Percentiles rank a stretch among this genome's conserved stretches.
Conservation (phyloP, 176 grass and related monocot species). For the Zizania latifolia region DNA sequence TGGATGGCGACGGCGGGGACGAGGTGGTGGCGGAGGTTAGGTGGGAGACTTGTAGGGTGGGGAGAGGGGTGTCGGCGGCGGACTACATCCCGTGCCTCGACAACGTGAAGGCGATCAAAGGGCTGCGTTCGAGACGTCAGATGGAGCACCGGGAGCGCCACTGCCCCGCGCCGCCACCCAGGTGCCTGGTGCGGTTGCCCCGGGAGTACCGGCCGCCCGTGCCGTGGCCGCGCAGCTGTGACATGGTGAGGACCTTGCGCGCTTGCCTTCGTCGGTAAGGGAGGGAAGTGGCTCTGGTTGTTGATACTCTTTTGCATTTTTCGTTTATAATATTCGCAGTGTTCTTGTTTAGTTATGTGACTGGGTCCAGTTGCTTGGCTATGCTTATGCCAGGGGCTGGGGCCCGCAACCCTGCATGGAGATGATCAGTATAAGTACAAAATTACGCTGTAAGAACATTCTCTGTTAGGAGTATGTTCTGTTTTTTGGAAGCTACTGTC, state of each 20-base stretch:
- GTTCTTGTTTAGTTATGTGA: neutral
- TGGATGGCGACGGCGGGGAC: neutral
- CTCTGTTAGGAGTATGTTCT: neutral
- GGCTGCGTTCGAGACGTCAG: conserved; percentile 63
- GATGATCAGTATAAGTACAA: neutral
- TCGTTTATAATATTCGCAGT: neutral
- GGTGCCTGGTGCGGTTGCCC: conserved; percentile 66
- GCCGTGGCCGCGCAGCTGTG: conserved; percentile 85
- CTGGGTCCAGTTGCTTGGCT: neutral
- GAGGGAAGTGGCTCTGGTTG: conserved; percentile 15
- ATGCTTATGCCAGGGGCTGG: neutral
- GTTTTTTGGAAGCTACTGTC: conserved; percentile 2
- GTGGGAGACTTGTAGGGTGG: conserved; percentile 61
- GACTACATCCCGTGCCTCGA: conserved; percentile 90
- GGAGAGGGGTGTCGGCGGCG: conserved; percentile 44
- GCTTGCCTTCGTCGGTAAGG: conserved; percentile 40
- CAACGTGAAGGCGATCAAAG: conserved; percentile 85
- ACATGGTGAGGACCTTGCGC: conserved; percentile 71
- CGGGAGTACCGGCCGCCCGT: conserved; percentile 49
- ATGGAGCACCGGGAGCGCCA: conserved; percentile 97
- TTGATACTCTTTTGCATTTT: neutral
- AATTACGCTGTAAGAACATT: neutral
- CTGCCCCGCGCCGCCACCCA: conserved; percentile 46
- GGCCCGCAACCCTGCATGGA: neutral
- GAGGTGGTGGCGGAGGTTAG: conserved; percentile 34